These are phyloP conservation scores for Xylaria flabelliformis DNA, from an alignment of 495 filamentous ascomycete species.

Conservation along the genomic window DNA sequence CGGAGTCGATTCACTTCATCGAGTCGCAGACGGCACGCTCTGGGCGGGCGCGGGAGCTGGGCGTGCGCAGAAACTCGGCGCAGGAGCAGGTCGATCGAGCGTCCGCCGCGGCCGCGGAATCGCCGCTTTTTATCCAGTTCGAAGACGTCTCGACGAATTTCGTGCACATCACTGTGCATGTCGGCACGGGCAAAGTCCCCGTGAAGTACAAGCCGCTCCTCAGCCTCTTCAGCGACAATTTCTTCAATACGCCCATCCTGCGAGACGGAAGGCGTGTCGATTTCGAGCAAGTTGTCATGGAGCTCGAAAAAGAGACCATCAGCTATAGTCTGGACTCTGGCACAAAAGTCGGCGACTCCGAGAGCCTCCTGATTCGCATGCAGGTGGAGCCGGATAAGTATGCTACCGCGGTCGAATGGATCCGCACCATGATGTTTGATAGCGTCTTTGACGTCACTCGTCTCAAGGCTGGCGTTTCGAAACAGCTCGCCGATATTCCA, in stretches of 20 bases:
- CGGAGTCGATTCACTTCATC: conserved; percentile 92
- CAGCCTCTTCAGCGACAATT: conserved; percentile 83
- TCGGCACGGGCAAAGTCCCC: conserved; percentile 77
- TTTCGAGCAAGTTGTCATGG: conserved; percentile 90
- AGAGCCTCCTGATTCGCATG: conserved; percentile 80
- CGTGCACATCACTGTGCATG: conserved; percentile 76
- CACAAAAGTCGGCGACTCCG: conserved; percentile 71
- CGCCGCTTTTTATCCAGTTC: conserved; percentile 92
- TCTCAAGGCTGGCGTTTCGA: conserved; percentile 81
- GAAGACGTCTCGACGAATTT: conserved; percentile 92
- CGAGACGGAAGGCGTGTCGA: conserved; percentile 78
- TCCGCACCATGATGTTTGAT: conserved; percentile 84
- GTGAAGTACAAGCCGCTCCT: conserved; percentile 80
- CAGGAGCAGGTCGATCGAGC: conserved; percentile 80
- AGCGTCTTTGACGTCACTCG: conserved; percentile 83
- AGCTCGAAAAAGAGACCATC: conserved; percentile 90
- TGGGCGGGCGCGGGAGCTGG: conserved; percentile 75
- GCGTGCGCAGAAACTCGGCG: conserved; percentile 67
- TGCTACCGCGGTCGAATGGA: conserved; percentile 79
- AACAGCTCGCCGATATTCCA: conserved; percentile 90
- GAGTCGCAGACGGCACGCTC: conserved; percentile 85
- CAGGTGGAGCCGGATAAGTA: conserved; percentile 91
- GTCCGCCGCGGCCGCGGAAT: conserved; percentile 51
- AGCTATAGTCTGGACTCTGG: conserved; percentile 74
- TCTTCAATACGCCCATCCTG: conserved; percentile 89